Conservation (phyloP, 768 basidiomycete species). For the Tulasnella sp. region DNA sequence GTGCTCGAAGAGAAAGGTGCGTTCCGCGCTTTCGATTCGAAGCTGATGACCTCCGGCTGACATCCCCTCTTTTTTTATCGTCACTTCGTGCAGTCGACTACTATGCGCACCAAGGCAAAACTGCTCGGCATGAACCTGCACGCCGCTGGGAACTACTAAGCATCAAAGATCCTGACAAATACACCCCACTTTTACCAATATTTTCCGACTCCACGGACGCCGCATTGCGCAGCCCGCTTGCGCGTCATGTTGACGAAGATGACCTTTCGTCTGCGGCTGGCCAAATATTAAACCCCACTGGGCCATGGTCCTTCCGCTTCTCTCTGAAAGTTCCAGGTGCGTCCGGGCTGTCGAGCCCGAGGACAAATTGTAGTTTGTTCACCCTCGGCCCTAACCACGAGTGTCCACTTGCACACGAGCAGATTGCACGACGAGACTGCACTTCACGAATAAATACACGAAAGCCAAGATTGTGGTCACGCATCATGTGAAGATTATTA, state of each 20-base stretch:
- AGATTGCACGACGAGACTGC: conserved; percentile 53
- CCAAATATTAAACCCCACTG: conserved; percentile 10
- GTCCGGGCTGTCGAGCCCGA: background rate
- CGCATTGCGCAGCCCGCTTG: conserved; percentile 50
- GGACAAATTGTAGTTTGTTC: background rate
- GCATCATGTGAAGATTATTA: conserved; percentile 78
- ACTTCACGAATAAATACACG: conserved; percentile 80
- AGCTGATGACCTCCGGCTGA: background rate
- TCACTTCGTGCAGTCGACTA: conserved; percentile 60
- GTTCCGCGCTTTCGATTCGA: conserved; percentile 7
- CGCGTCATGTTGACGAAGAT: conserved; percentile 51
- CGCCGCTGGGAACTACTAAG: conserved; percentile 63
- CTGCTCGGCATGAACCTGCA: conserved; percentile 70
- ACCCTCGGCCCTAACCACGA: background rate
- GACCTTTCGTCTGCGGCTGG: conserved; percentile 8
- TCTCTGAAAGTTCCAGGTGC: conserved; percentile 27
- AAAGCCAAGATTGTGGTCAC: conserved; percentile 72
- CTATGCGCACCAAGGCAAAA: conserved; percentile 66
- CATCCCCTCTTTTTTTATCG: background rate
- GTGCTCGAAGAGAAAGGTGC: conserved; percentile 59
- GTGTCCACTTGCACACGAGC: background rate
- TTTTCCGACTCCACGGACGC: conserved; percentile 67
- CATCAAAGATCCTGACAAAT: conserved; percentile 60
- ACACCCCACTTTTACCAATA: conserved; percentile 77
- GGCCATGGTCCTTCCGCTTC: conserved; percentile 27